Evolutionary conservation across 1,139 yeast genomes (phyloP), one percentile per base, ranked within the genome.

Genomic region (Taphrina wiesneri): DNA sequence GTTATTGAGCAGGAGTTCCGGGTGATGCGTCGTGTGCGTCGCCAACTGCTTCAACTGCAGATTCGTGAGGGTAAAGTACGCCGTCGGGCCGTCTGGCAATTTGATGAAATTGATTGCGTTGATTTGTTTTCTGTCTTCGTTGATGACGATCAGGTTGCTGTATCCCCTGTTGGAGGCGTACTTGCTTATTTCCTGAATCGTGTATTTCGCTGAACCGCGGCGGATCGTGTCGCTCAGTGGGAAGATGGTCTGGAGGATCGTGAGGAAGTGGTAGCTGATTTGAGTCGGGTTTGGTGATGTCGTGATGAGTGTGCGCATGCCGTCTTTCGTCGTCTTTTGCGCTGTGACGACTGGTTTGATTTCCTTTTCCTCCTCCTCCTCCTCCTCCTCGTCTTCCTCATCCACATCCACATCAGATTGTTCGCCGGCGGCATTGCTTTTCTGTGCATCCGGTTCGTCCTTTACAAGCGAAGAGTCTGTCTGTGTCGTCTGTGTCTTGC

Each of bases 1-100:
- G 77, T 93, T 93, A 76, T 93, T 93, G 74, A 95, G 81, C 36
- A 93, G 86, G 63, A 93, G 83, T 76, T 93, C 99, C 1, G 99
- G 99, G 43, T 87, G 84, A 74, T 93, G 98, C 56, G 85, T 86
- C 0, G 98, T 91, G 73, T 93, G 99, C 15, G 97, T 97, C 21
- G 80, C 76, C 67, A 93, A 90, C 57, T 84, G 81, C n/a, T 90
- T 86, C 70, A 88, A 88, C 25, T 85, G 83, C 62, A 89, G 81
- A 4, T 96, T 90, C n/a, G 92, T 81, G 13, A 93, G 80, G 21
- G 93, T 86, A 73, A 93, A 93, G 77, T 93, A 92, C 74, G 90
- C 90, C 0, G 97, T 87, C 39, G 99, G 99, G 0, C 99, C 99
- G 61, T 82, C 89, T 5, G 99, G 99, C 69, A 93, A 81, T 78